phyloP scores from a whole-genome alignment of 176 grass and related monocot genomes.

The Ampelocalamus luodianensis region DNA sequence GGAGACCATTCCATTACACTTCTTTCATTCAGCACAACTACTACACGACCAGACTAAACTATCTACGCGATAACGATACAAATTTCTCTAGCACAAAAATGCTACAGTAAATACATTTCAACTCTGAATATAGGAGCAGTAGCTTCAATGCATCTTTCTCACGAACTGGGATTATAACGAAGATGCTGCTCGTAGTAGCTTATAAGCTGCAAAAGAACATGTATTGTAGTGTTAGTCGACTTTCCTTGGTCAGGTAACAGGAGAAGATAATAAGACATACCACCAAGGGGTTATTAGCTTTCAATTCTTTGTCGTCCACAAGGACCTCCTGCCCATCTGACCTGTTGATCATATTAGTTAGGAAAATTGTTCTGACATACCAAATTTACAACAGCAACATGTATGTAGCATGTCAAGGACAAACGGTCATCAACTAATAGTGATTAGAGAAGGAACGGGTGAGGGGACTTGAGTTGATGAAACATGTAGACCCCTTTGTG shows the following conservation, averaged over 20 bases:
- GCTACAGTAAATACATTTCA: constrained; percentile 35
- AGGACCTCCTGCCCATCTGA: constrained; percentile 75
- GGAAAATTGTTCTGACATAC: not conserved
- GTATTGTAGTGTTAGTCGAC: constrained; percentile 19
- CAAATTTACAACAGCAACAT: not conserved
- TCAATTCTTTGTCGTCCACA: constrained; percentile 83
- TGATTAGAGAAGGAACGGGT: not conserved
- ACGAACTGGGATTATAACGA: constrained; percentile 72
- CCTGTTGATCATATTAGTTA: constrained; percentile 44
- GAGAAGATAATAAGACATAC: constrained; percentile 52
- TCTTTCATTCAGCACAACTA: constrained; percentile 17
- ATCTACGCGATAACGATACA: constrained; percentile 20
- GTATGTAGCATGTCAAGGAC: not conserved
- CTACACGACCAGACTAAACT: constrained; percentile 21
- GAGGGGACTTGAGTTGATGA: not conserved
- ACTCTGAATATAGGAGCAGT: not conserved
- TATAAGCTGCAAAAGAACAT: constrained; percentile 74
- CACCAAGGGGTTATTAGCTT: constrained; percentile 80
- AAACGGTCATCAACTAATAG: not conserved
- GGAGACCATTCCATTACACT: not conserved
- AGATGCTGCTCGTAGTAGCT: constrained; percentile 88
- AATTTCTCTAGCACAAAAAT: constrained; percentile 42
- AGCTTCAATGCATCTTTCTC: constrained; percentile 38
- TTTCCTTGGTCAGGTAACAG: constrained; percentile 35
- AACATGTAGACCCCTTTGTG: not conserved